Evolutionary conservation across 2,329 filamentous ascomycete species (phyloP).

Genomic region (Cyclaneusma minus): DNA sequence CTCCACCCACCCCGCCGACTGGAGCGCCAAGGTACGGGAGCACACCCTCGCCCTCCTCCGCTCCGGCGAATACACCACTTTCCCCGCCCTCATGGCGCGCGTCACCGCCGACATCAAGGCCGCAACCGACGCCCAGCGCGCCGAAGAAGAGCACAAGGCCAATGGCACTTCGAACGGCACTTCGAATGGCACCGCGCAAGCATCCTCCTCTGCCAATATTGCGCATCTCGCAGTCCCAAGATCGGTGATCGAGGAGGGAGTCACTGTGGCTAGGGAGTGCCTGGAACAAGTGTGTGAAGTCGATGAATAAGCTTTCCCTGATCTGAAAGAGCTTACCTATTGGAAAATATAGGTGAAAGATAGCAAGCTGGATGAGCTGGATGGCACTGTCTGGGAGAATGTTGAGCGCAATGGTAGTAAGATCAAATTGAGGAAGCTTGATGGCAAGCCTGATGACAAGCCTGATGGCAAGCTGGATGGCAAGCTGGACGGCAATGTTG

Average conservation of each 20-base stretch:
- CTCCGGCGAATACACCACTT: conserved; percentile 40
- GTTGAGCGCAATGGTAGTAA: too few relatives aligned
- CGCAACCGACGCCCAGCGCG: conserved; percentile 8
- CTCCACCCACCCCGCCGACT: conserved; percentile 42
- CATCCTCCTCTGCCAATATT: neutral
- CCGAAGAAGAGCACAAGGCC: conserved; percentile 2
- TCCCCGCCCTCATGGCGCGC: conserved; percentile 42
- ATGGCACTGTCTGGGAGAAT: too few relatives aligned
- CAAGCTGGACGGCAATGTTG: too few relatives aligned
- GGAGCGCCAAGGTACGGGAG: conserved; percentile 47
- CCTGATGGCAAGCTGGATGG: too few relatives aligned
- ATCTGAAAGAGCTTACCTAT: too few relatives aligned
- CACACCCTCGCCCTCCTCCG: conserved; percentile 41
- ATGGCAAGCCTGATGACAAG: too few relatives aligned
- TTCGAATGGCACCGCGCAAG: conserved; percentile 4
- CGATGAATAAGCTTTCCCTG: conserved; percentile 8
- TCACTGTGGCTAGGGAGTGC: conserved; percentile 42
- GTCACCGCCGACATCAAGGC: conserved; percentile 41
- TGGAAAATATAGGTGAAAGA: too few relatives aligned
- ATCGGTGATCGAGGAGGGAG: conserved; percentile 43
- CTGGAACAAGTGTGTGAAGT: conserved; percentile 28
- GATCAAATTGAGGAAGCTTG: too few relatives aligned
- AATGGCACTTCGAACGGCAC: conserved; percentile 2
- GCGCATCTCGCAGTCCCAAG: conserved; percentile 39
- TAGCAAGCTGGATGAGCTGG: too few relatives aligned